Percentiles rank a stretch among this genome's conserved stretches.
Evolutionary conservation across 352 stramenopile species (phyloP).

Genomic region (Globisporangium cystogenes): DNA sequence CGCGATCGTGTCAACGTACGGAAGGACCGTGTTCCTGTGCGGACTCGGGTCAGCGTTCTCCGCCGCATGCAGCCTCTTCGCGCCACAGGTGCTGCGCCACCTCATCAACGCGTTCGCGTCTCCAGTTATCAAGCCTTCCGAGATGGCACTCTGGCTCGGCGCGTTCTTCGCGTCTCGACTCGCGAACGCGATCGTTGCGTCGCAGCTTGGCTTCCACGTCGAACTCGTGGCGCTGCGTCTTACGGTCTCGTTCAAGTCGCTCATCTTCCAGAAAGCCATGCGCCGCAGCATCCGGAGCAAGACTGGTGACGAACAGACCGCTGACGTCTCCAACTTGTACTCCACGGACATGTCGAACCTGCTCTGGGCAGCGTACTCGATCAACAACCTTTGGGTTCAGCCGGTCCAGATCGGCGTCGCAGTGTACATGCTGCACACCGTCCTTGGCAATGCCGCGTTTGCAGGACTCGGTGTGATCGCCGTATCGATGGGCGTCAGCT

Average conservation of each 20-base stretch:
- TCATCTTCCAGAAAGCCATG: slow-evolving; percentile 41
- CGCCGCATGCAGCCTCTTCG: no score
- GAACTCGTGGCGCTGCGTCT: slow-evolving; percentile 25
- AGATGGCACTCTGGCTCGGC: slow-evolving; percentile 26
- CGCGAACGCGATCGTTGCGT: slow-evolving; percentile 18
- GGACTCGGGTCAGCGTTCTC: no score
- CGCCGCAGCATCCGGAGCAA: slow-evolving; percentile 16
- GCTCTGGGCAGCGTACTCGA: slow-evolving; percentile 38
- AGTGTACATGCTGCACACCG: slow-evolving; percentile 31
- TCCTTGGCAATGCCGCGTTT: slow-evolving; percentile 30
- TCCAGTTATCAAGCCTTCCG: slow-evolving; percentile 19
- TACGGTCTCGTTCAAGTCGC: slow-evolving; percentile 27
- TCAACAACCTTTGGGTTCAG: slow-evolving; percentile 54
- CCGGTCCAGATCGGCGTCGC: slow-evolving; percentile 29
- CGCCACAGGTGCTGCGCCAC: slow-evolving; percentile 37
- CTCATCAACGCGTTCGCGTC: slow-evolving; percentile 28
- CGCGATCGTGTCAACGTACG: no score
- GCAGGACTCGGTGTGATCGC: slow-evolving; percentile 30
- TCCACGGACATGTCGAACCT: slow-evolving; percentile 82
- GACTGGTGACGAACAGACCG: slow-evolving; percentile 6
- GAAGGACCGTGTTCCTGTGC: no score
- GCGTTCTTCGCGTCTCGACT: slow-evolving; percentile 37
- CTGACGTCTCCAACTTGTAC: slow-evolving; percentile 92
- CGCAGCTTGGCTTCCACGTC: slow-evolving; percentile 21
- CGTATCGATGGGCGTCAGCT: slow-evolving; percentile 26